These are phyloP conservation scores for Fomitopsis schrenkii DNA, from an alignment of 1,284 basidiomycete species.

Conservation along the genomic window DNA sequence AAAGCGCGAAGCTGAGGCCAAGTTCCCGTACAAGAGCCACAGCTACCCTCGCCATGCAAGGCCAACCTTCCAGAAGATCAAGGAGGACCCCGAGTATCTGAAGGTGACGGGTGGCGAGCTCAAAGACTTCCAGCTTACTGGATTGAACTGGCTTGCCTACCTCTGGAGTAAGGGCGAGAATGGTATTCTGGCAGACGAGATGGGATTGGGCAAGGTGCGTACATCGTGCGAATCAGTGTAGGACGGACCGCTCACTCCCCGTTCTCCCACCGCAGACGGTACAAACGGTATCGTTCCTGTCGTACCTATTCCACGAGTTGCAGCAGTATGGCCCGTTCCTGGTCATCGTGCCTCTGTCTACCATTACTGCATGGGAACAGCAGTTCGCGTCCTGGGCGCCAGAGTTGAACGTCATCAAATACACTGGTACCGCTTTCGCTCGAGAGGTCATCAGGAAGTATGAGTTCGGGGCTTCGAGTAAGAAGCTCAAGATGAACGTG, in stretches of 20 bases:
- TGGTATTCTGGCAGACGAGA: conserved; percentile 98
- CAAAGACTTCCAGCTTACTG: conserved; percentile 98
- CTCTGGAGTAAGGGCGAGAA: conserved; percentile 95
- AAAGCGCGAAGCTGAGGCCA: conserved; percentile 71
- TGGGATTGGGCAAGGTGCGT: conserved; percentile 94
- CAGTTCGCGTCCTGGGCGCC: conserved; percentile 97
- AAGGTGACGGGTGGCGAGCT: conserved; percentile 73
- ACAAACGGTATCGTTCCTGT: conserved; percentile 94
- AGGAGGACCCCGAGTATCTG: conserved; percentile 90
- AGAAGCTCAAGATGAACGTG: conserved; percentile 96
- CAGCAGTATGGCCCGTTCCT: conserved; percentile 97
- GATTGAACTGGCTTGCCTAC: conserved; percentile 97
- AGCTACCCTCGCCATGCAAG: conserved; percentile 68
- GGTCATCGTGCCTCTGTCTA: conserved; percentile 97
- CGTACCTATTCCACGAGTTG: conserved; percentile 92
- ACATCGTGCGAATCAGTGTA: neutral
- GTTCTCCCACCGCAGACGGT: conserved; percentile 59
- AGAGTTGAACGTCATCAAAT: conserved; percentile 95
- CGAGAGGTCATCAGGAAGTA: conserved; percentile 90
- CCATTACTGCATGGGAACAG: conserved; percentile 96
- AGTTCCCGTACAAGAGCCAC: conserved; percentile 85
- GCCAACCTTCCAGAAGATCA: conserved; percentile 84
- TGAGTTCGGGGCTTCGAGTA: conserved; percentile 86
- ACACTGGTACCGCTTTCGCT: conserved; percentile 87
- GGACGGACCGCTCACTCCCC: neutral